These are phyloP conservation scores for Amanita polypyramis DNA, from an alignment of 768 basidiomycete species.

Conservation along the genomic window DNA sequence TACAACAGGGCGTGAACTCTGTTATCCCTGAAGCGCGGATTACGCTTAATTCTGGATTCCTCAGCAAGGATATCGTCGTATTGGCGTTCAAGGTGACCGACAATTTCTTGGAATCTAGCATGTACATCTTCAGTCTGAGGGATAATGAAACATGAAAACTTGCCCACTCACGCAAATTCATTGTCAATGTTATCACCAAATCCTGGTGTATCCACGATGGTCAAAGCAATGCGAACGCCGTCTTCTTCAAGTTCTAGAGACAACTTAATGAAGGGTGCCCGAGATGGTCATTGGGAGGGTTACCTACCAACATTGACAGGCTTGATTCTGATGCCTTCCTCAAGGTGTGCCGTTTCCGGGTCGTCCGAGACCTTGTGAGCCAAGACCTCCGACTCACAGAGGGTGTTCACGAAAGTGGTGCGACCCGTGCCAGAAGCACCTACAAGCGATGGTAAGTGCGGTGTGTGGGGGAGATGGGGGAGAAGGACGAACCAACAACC, in stretches of 20 bases:
- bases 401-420: slow-evolving; percentile 98
- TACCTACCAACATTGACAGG: slow-evolving; percentile 84
- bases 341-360: slow-evolving; percentile 85
- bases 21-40: slow-evolving; percentile 98
- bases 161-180: slow-evolving; percentile 77
- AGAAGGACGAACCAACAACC: slow-evolving; percentile 74
- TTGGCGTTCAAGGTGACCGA: slow-evolving; percentile 94
- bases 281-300: background rate
- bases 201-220: slow-evolving; percentile 97
- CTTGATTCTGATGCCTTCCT: slow-evolving; percentile 91
- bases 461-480: slow-evolving; percentile 10
- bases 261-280: slow-evolving; percentile 4
- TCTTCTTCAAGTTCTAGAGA: slow-evolving; percentile 90
- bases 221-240: slow-evolving; percentile 94
- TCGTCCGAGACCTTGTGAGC: slow-evolving; percentile 77
- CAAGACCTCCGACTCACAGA: slow-evolving; percentile 92
- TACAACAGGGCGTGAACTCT: slow-evolving; percentile 93
- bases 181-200: slow-evolving; percentile 99
- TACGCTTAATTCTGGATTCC: slow-evolving; percentile 98
- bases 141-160: background rate
- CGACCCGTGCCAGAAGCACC: slow-evolving; percentile 96
- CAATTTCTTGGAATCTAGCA: slow-evolving; percentile 91
- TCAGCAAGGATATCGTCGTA: slow-evolving; percentile 98
- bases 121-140: slow-evolving; percentile 1
- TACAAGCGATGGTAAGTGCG: slow-evolving; percentile 23